phyloP scores from a whole-genome alignment of 202 grass and related monocot species.

The Dendrocalamus latiflorus region DNA sequence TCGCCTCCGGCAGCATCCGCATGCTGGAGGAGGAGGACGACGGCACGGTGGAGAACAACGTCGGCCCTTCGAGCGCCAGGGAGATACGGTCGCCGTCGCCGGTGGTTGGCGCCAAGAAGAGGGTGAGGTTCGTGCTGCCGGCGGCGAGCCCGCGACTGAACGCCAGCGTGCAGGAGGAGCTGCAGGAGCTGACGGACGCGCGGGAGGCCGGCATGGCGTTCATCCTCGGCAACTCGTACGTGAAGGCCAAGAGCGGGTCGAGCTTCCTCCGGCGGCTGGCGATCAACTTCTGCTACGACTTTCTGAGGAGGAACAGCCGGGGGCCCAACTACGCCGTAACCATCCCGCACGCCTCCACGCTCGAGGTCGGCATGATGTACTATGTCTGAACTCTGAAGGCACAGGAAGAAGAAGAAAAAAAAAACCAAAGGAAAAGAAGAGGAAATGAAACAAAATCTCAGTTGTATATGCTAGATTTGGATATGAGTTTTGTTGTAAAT shows the following conservation, averaged over 20 bases:
- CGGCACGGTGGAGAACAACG: conserved; percentile 13
- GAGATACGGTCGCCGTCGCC: conserved; percentile 48
- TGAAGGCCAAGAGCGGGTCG: conserved; percentile 83
- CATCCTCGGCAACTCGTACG: conserved; percentile 77
- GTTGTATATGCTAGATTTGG: conserved; percentile 51
- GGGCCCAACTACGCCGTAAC: conserved; percentile 65
- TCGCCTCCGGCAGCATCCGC: conserved; percentile 64
- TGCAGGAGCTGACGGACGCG: conserved; percentile 74
- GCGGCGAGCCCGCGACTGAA: conserved; percentile 55
- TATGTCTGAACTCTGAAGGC: conserved; percentile 46
- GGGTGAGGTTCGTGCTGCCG: conserved; percentile 79
- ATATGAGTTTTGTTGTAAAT: conserved; percentile 44
- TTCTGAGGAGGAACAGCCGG: conserved; percentile 84
- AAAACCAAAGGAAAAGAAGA: not conserved
- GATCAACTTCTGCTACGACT: conserved; percentile 83
- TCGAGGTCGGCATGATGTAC: conserved; percentile 96
- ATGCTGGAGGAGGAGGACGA: conserved; percentile 62
- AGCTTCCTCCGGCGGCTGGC: conserved; percentile 66
- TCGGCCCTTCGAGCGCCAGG: conserved; percentile 30
- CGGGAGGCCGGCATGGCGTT: conserved; percentile 95
- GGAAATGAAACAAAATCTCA: conserved; percentile 4
- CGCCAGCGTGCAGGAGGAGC: conserved; percentile 64
- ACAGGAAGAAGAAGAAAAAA: not conserved
- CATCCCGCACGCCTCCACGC: conserved; percentile 76
- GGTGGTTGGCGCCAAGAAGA: conserved; percentile 37